A percentile compares a stretch with the other conserved stretches of the same genome.
These are phyloP conservation scores for Croton laevigatus DNA, from an alignment of 441 rosid species.

Conservation along the genomic window DNA sequence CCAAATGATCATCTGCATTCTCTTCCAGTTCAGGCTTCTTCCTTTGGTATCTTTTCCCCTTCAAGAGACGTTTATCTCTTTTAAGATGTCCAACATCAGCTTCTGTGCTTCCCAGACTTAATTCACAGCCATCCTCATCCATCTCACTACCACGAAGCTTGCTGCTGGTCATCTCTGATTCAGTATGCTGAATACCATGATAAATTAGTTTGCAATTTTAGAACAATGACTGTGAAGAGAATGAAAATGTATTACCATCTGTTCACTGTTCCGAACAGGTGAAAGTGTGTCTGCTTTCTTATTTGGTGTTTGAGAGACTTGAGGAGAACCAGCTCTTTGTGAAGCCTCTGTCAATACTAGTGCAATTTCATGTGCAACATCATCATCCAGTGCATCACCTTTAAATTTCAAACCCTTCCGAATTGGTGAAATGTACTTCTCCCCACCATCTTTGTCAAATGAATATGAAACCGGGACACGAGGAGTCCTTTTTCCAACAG, in stretches of 20 bases:
- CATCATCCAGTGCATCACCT: conserved; percentile 53
- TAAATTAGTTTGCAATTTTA: conserved; percentile 18
- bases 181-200: conserved; percentile 50
- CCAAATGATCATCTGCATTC: conserved; percentile 47
- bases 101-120: conserved; percentile 68
- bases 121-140: conserved; percentile 66
- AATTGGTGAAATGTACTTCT: conserved; percentile 56
- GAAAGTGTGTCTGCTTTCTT: conserved; percentile 42
- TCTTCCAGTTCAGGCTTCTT: conserved; percentile 52
- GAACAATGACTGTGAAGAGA: conserved; percentile 11
- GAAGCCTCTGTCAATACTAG: conserved; percentile 70
- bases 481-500: conserved; percentile 93
- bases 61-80: conserved; percentile 38
- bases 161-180: conserved; percentile 59
- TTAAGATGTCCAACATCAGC: conserved; percentile 43
- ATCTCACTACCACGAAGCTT: conserved; percentile 58
- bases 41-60: conserved; percentile 44
- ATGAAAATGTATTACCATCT: conserved; percentile 48
- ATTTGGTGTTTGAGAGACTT: conserved; percentile 51
- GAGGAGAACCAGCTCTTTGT: conserved; percentile 66
- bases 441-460: conserved; percentile 43
- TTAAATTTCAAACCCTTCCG: conserved; percentile 52
- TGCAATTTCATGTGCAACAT: conserved; percentile 67
- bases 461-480: conserved; percentile 70
- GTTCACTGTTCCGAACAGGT: conserved; percentile 48